Percentiles rank a stretch among this genome's conserved stretches.
phyloP scores from a whole-genome alignment of 495 filamentous ascomycete genomes.

The Apiosordaria backusii region DNA sequence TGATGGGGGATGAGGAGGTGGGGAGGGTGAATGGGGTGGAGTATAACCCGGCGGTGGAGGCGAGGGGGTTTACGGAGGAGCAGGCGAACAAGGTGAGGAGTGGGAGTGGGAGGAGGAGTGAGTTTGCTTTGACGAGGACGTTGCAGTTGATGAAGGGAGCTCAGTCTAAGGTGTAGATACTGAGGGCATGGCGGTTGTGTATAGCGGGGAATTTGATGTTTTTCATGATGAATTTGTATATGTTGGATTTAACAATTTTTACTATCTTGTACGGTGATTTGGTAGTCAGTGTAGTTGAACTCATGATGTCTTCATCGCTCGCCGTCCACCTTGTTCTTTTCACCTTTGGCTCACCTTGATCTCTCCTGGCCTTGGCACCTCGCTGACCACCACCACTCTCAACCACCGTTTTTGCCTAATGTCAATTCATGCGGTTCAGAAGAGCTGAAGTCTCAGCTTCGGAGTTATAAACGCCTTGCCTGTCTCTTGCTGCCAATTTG shows the following conservation, averaged over 20 bases:
- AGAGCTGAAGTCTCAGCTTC: background rate
- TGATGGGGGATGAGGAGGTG: slow-evolving; percentile 56
- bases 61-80: slow-evolving; percentile 74
- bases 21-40: slow-evolving; percentile 64
- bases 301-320: too few relatives aligned
- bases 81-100: slow-evolving; percentile 72
- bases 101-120: slow-evolving; percentile 58
- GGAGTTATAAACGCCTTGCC: background rate
- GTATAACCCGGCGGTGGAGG: slow-evolving; percentile 91
- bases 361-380: background rate
- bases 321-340: too few relatives aligned
- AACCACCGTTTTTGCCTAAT: slow-evolving; percentile 11
- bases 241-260: too few relatives aligned
- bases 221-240: background rate
- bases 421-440: slow-evolving; percentile 12
- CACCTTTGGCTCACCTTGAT: background rate
- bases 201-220: background rate
- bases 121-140: slow-evolving; percentile 72
- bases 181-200: background rate
- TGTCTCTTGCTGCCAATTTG: background rate
- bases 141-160: slow-evolving; percentile 61
- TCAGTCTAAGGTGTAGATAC: slow-evolving; percentile 30
- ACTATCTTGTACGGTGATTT: too few relatives aligned
- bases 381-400: background rate
- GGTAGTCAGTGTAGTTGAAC: too few relatives aligned